phyloP scores from a whole-genome alignment of 257 asterid species.

The Nicotiana benthamiana region DNA sequence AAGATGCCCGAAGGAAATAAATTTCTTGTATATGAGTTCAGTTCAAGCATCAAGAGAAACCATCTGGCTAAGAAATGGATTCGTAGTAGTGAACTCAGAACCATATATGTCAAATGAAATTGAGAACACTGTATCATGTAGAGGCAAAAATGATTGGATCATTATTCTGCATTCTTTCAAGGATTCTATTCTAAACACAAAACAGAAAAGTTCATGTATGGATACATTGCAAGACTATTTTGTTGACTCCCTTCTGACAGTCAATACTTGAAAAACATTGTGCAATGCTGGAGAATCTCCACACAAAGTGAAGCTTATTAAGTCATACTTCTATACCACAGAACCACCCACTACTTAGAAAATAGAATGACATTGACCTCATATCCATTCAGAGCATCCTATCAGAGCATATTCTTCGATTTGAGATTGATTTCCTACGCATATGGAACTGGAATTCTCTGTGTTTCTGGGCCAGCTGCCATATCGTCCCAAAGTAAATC shows the following conservation, averaged over 20 bases:
- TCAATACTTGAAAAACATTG: not conserved
- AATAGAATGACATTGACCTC: not conserved
- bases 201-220: not conserved
- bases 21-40: too few relatives aligned
- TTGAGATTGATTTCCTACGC: slow-evolving; percentile 3
- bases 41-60: too few relatives aligned
- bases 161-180: not conserved
- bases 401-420: not conserved
- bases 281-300: not conserved
- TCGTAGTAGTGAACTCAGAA: not conserved
- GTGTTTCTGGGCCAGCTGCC: slow-evolving; percentile 68
- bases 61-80: too few relatives aligned
- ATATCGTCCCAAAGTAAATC: slow-evolving; percentile 91
- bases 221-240: not conserved
- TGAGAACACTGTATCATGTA: not conserved
- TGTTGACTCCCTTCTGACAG: not conserved
- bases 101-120: not conserved
- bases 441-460: slow-evolving; percentile 57
- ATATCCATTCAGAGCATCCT: not conserved
- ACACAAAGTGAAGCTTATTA: not conserved
- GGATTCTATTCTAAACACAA: not conserved
- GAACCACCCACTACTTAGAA: not conserved
- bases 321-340: not conserved
- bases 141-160: not conserved
- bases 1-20: too few relatives aligned